Evolutionary conservation across 768 basidiomycete genomes (phyloP).

Genomic region (Pleurotus eryngii): DNA sequence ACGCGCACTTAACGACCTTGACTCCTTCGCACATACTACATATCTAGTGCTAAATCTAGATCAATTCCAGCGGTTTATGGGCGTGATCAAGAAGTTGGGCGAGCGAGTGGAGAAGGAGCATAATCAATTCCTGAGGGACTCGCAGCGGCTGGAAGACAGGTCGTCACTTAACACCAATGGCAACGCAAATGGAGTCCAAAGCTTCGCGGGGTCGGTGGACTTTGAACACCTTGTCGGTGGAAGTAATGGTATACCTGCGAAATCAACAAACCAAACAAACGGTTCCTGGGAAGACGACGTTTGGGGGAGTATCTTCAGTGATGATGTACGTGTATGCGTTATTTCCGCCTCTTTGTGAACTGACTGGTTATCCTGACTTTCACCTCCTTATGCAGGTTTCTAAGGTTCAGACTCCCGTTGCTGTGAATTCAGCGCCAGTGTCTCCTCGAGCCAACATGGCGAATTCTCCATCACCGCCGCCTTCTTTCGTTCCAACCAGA

Average conservation of each 20-base stretch:
- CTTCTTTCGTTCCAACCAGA: conserved; percentile 27
- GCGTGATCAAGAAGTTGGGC: conserved; percentile 69
- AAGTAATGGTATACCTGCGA: conserved; percentile 35
- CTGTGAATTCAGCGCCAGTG: conserved; percentile 16
- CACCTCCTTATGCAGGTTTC: conserved; percentile 8
- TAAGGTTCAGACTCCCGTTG: conserved; percentile 20
- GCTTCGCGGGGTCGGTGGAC: conserved; percentile 56
- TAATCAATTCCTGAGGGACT: conserved; percentile 86
- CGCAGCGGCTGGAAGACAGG: conserved; percentile 84
- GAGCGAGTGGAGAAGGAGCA: conserved; percentile 93
- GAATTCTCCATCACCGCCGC: conserved; percentile 11
- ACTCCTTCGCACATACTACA: no score
- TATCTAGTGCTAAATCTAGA: conserved; percentile 66
- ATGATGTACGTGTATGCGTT: conserved; percentile 29
- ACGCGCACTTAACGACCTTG: no score
- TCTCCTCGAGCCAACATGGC: conserved; percentile 7
- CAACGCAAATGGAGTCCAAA: conserved; percentile 21
- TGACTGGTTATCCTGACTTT: background rate
- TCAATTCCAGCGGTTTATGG: conserved; percentile 94
- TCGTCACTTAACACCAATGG: conserved; percentile 49
- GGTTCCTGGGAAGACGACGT: conserved; percentile 75
- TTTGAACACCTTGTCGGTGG: conserved; percentile 86
- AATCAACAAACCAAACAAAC: conserved; percentile 40
- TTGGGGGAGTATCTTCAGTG: conserved; percentile 74
- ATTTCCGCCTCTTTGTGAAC: background rate